Evolutionary conservation across 2,329 filamentous ascomycete genomes (phyloP).

Genomic region (Zarea fungicola): DNA sequence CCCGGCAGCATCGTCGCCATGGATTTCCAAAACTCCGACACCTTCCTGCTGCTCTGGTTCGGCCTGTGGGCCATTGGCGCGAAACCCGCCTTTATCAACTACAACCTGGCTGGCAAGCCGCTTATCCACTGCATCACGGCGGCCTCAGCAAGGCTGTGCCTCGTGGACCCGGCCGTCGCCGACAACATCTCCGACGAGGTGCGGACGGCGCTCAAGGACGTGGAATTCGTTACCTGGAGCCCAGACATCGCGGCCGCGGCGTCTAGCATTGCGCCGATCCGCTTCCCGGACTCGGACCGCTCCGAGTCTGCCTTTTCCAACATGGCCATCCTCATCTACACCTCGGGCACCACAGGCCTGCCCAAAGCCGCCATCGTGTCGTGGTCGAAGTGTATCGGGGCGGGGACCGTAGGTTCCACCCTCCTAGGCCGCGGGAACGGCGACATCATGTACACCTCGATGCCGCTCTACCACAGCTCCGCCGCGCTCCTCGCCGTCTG

Average conservation of each 20-base stretch:
- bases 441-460: slow-evolving; percentile 75
- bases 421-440: slow-evolving; percentile 54
- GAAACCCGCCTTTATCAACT: slow-evolving; percentile 82
- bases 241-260: slow-evolving; percentile 52
- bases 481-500: slow-evolving; percentile 66
- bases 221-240: slow-evolving; percentile 59
- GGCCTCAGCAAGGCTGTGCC: slow-evolving; percentile 59
- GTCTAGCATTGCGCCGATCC: slow-evolving; percentile 42
- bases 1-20: slow-evolving; percentile 74
- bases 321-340: slow-evolving; percentile 74
- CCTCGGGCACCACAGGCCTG: slow-evolving; percentile 78
- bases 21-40: slow-evolving; percentile 75
- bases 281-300: slow-evolving; percentile 55
- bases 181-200: slow-evolving; percentile 54
- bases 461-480: slow-evolving; percentile 86
- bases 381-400: slow-evolving; percentile 61
- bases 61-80: slow-evolving; percentile 81
- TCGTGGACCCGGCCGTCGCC: slow-evolving; percentile 62
- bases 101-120: slow-evolving; percentile 68
- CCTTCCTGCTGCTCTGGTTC: slow-evolving; percentile 69
- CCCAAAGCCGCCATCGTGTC: slow-evolving; percentile 74
- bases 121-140: slow-evolving; percentile 69
- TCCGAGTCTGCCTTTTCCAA: slow-evolving; percentile 45
- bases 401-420: slow-evolving; percentile 44
- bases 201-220: slow-evolving; percentile 37